Base-by-base conservation (phyloP, 2,329 filamentous ascomycete species). In the Alternaria longipes region DNA sequence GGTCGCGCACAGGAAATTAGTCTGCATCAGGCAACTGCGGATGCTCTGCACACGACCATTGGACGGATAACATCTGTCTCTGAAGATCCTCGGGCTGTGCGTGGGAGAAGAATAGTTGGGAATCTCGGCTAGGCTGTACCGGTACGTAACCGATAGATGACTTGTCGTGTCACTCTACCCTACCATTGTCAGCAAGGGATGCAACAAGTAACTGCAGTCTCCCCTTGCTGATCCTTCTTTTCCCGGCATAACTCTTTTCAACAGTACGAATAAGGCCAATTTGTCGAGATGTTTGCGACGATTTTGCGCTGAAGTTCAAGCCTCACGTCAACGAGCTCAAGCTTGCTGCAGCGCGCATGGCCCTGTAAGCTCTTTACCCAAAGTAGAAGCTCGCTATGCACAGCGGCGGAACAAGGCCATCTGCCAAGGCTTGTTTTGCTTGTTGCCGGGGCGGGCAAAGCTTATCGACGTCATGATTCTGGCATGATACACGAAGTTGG, bases 401-500 rank as follows among this genome's bases (percentile, higher is more conserved):
- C 46, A 24, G 45, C 45, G 40, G 56, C 32, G 28, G 56, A 55
- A 65, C 42, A 67, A 69, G 63, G 36, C 38, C 45, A n/a, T 16
- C 30, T 47, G 58, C 52, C 60, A 59, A 59, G 38, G n/a, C 45
- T 59, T 55, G 46, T 54, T 42, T 34, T 44, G 54, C 66, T 66
- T 67, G 60, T 59, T 59, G 51, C 26, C 45, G 14, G n/a, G 38
- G 20, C 32, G 53, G 18, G 40, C 7, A 55, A 69, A 66, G 65
- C 68, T 70, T 70, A 46, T 60, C 26, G 42, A 70, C 70, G 64
- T 72, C 66, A 72, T 71, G 42, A 26, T 63, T 40, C 38, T 22
- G 28, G 50, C 30, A 3, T 32, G n/a, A 38, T 38, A 26, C 14
- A 44, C 38, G 20, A 22, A 11, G 22, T 16, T 58, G 40, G 34